Percentiles rank a stretch among this genome's conserved stretches.
These are phyloP conservation scores for Pinus taeda DNA, from an alignment of 75 land plant genomes.

Conservation along the genomic window DNA sequence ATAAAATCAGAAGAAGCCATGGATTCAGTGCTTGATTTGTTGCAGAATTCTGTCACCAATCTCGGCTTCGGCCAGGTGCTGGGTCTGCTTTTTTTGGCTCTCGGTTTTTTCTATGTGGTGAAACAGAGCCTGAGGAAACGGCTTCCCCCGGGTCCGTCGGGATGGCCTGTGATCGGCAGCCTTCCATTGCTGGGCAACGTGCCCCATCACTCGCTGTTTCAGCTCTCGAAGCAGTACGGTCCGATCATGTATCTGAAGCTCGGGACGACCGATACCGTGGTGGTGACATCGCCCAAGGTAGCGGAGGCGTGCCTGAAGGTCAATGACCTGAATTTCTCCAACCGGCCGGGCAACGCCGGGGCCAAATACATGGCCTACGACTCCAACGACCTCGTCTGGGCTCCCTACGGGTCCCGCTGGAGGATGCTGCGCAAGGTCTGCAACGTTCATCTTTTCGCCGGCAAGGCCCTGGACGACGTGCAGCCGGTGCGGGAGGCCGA, in stretches of 20 bases:
- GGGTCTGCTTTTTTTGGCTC: neutral
- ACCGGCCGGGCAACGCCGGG: constrained; percentile 67
- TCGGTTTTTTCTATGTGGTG: neutral
- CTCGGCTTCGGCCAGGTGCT: neutral
- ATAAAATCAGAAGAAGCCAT: too few relatives aligned
- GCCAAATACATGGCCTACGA: constrained; percentile 62
- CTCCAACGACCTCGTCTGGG: constrained; percentile 58
- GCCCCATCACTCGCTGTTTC: constrained; percentile 60
- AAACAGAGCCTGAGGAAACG: neutral
- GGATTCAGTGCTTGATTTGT: too few relatives aligned
- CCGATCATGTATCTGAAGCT: constrained; percentile 63
- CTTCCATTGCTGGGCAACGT: constrained; percentile 58
- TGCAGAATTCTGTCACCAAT: too few relatives aligned
- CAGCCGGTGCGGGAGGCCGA: constrained; percentile 35
- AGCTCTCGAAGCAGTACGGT: constrained; percentile 51
- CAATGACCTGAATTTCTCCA: constrained; percentile 58
- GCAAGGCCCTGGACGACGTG: constrained; percentile 58
- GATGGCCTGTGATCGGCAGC: constrained; percentile 72
- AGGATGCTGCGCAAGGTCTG: constrained; percentile 51
- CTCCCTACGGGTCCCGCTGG: constrained; percentile 69
- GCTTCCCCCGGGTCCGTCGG: constrained; percentile 63
- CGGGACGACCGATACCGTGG: constrained; percentile 60
- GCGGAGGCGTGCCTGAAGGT: constrained; percentile 55
- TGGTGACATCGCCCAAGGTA: constrained; percentile 51
- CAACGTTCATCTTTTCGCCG: constrained; percentile 58